phyloP scores from a whole-genome alignment of 495 filamentous ascomycete genomes.

The Aspergillus leporis region DNA sequence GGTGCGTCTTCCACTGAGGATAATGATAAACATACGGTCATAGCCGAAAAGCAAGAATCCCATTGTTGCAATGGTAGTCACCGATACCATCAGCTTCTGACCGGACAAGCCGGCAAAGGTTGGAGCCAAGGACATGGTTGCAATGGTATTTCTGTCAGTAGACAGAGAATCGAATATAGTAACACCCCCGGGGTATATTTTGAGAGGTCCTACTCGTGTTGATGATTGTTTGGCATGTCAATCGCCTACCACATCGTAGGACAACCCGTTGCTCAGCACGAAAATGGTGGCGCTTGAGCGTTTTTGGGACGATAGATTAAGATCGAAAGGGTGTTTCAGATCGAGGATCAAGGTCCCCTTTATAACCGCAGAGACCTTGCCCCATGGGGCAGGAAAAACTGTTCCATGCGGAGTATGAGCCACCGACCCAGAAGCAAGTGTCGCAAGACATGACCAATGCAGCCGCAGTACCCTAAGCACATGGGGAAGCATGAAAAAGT shows the following conservation, averaged over 20 bases:
- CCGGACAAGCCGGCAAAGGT: conserved; percentile 66
- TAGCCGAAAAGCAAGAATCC: conserved; percentile 74
- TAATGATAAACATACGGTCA: conserved; percentile 42
- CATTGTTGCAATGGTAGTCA: conserved; percentile 69
- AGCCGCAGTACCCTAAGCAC: neutral
- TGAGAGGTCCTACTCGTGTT: neutral
- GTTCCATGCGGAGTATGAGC: neutral
- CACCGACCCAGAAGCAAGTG: neutral
- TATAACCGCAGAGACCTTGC: neutral
- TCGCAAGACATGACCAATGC: conserved; percentile 1
- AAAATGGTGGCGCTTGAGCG: neutral
- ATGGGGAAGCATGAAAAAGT: neutral
- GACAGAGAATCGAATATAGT: neutral
- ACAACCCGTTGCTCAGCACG: neutral
- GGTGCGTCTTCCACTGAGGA: neutral
- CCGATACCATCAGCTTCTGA: conserved; percentile 57
- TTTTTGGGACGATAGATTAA: neutral
- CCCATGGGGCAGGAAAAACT: neutral
- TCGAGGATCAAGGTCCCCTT: neutral
- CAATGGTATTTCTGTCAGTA: neutral
- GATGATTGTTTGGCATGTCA: neutral
- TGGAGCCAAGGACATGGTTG: conserved; percentile 24
- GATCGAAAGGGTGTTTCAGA: neutral
- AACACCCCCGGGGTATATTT: neutral
- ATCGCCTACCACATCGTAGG: neutral